Evolutionary conservation across 2,329 filamentous ascomycete species (phyloP), one percentile per base, ranked within the genome.

Genomic region (Ceratocystiopsis brevicomis): DNA sequence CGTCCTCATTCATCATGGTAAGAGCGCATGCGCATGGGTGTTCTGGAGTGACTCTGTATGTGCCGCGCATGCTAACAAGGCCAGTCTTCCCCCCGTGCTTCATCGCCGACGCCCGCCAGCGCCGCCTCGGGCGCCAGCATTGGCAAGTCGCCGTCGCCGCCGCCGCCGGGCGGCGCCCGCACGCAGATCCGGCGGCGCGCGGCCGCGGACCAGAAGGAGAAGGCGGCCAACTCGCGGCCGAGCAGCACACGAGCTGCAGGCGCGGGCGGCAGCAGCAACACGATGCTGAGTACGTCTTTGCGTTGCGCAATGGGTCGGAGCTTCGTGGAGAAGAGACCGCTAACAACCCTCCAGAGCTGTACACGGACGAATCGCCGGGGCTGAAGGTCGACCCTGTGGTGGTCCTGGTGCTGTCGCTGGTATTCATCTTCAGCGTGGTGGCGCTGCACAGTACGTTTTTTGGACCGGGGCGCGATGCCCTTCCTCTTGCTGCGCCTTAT

Each of bases 361-460:
- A 98, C 76, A 98, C 90, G 46, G 90, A 98, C 60, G 90, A 98
- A 69, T 93, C 84, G 51, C 90, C 90, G 46, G 90, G 90, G 49
- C 70, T 98, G 56, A 94, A 95, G 70, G 90, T 98, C 51, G 90
- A 98, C 62, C 90, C 90, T 18, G 90, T 98, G 47, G 87, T 98
- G 52, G 88, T 98, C 51, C 73, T 98, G 57, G 90, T 95, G 53
- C 72, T 98, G 54, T 93, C 85, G 57, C 76, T 98, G 55, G 90
- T 93, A 49, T 98, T 98, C 65, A 98, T 98, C 64, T 95, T 98
- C 69, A 90, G 82, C 58, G 90, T 98, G 58, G 90, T 98, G 57
- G 87, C 86, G 53, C 72, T 98, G 59, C 90, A 98, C 68, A 86
- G 90, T 96, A 77, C 54, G 84, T 70, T n/a, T 70, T n/a, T 9